Evolutionary conservation across 2,329 filamentous ascomycete genomes (phyloP).

Genomic region (Fusarium torreyae): DNA sequence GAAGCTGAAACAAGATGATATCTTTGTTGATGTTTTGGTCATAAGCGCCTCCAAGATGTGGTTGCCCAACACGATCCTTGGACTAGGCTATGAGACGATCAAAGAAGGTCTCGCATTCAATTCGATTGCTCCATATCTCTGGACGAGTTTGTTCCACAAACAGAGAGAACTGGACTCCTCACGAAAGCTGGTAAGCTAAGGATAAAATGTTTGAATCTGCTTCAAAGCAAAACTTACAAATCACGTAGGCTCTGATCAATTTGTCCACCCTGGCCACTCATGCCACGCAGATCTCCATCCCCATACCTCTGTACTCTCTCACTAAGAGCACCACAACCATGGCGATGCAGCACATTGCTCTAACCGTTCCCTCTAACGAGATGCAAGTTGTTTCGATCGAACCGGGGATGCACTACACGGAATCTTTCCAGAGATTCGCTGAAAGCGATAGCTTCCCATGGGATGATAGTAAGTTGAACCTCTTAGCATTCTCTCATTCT

Average conservation of each 20-base stretch:
- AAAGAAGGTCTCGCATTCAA: conserved; percentile 11
- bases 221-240: background rate
- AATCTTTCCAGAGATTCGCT: conserved; percentile 4
- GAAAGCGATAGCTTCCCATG: conserved; percentile 14
- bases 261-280: conserved; percentile 11
- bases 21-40: conserved; percentile 52
- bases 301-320: conserved; percentile 51
- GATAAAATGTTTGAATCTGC: accelerated
- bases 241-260: background rate
- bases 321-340: conserved; percentile 58
- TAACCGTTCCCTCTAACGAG: conserved; percentile 49
- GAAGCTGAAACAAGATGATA: conserved; percentile 22
- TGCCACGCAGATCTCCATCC: background rate
- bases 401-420: conserved; percentile 16
- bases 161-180: background rate
- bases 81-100: conserved; percentile 7
- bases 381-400: conserved; percentile 50
- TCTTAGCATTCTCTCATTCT: accelerated
- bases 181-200: conserved; percentile 2
- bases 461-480: conserved; percentile 15
- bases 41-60: conserved; percentile 46
- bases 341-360: conserved; percentile 57
- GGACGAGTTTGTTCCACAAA: conserved; percentile 8
- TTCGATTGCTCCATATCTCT: background rate
- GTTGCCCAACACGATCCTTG: conserved; percentile 16